Evolutionary conservation across 2,329 filamentous ascomycete genomes (phyloP).

Genomic region (Westerdykella ornata): DNA sequence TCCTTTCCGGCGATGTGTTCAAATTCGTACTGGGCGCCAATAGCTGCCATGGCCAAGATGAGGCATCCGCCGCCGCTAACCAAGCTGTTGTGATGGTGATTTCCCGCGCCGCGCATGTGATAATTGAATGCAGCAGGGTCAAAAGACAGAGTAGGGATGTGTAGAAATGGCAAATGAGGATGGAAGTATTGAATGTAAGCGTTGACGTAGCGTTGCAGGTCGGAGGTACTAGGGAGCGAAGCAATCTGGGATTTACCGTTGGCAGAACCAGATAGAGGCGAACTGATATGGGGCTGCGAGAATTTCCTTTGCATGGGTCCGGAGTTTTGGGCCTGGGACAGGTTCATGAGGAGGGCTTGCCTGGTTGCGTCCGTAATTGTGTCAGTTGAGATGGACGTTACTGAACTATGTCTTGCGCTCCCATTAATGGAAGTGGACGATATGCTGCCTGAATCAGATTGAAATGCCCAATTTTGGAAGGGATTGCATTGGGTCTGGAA

Average conservation of each 20-base stretch:
- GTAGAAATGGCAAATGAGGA: constrained; percentile 89
- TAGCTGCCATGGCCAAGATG: constrained; percentile 81
- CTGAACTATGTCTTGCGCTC: constrained; percentile 56
- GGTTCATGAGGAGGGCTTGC: constrained; percentile 55
- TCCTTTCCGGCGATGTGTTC: constrained; percentile 74
- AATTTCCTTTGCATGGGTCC: constrained; percentile 50
- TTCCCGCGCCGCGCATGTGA: constrained; percentile 52
- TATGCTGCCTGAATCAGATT: constrained; percentile 57
- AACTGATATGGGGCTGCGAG: constrained; percentile 52
- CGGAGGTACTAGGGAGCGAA: constrained; percentile 69
- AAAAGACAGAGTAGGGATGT: constrained; percentile 86
- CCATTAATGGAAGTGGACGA: constrained; percentile 64
- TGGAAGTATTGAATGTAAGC: constrained; percentile 91
- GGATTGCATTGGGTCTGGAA: constrained; percentile 51
- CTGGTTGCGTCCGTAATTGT: constrained; percentile 61
- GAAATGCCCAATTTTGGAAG: constrained; percentile 61
- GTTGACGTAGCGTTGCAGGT: constrained; percentile 83
- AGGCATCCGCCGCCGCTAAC: constrained; percentile 78
- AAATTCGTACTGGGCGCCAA: constrained; percentile 79
- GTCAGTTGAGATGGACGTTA: constrained; percentile 56
- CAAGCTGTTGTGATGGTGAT: constrained; percentile 49
- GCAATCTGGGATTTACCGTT: constrained; percentile 37
- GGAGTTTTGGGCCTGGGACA: constrained; percentile 54
- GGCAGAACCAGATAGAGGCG: constrained; percentile 42
- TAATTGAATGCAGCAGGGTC: constrained; percentile 64